Percentiles rank a stretch among this genome's conserved stretches.
phyloP scores from a whole-genome alignment of 1,284 basidiomycete genomes.

The Takashimella tepidaria region DNA sequence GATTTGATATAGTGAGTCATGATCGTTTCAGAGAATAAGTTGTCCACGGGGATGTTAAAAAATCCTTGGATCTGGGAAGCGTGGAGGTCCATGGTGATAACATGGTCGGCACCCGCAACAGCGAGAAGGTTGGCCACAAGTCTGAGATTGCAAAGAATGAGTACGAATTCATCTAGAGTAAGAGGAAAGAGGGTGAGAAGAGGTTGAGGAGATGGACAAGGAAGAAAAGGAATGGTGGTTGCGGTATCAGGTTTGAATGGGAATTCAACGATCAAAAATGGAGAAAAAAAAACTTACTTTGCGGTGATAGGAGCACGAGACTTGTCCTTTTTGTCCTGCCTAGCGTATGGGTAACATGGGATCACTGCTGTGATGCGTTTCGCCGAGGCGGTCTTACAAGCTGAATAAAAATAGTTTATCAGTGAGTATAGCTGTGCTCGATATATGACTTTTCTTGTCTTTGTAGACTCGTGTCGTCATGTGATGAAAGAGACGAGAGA shows the following conservation, averaged over 20 bases:
- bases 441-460: not conserved
- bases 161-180: not conserved
- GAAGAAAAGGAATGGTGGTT: not conserved
- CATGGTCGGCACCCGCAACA: constrained; percentile 94
- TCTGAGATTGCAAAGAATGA: constrained; percentile 19
- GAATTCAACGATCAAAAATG: too few species aligned
- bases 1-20: constrained; percentile 87
- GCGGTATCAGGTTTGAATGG: too few species aligned
- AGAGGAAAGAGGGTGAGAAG: not conserved
- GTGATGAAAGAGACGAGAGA: too few species aligned
- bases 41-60: constrained; percentile 99
- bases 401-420: constrained; percentile 57
- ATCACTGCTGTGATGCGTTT: constrained; percentile 97
- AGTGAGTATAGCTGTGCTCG: too few species aligned
- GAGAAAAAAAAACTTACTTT: constrained; percentile 53
- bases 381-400: constrained; percentile 95
- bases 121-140: constrained; percentile 93
- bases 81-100: constrained; percentile 98
- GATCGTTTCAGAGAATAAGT: constrained; percentile 81
- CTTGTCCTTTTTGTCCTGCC: constrained; percentile 99
- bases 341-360: constrained; percentile 93
- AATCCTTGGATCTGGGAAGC: constrained; percentile 99
- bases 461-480: too few species aligned
- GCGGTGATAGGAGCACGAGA: constrained; percentile 94
- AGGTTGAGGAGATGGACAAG: not conserved